Evolutionary conservation across 2,329 filamentous ascomycete species (phyloP).

Genomic region (Ilyonectria sp.): DNA sequence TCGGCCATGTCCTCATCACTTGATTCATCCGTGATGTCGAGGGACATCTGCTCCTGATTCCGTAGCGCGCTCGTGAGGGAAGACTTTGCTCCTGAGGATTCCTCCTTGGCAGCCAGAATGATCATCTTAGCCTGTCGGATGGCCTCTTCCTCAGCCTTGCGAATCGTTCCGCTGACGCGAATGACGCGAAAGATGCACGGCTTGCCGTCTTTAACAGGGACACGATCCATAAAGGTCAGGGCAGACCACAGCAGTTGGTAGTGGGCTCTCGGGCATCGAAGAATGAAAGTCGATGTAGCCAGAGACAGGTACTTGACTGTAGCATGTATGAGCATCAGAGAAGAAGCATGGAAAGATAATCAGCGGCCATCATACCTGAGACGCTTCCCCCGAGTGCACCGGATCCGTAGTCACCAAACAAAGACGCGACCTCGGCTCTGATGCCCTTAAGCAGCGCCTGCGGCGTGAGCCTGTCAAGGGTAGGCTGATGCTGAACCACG

Average conservation of each 20-base stretch:
- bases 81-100: conserved; percentile 40
- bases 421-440: conserved; percentile 75
- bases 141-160: conserved; percentile 91
- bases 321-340: conserved; percentile 14
- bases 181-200: conserved; percentile 88
- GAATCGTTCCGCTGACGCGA: conserved; percentile 92
- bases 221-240: conserved; percentile 81
- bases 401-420: conserved; percentile 92
- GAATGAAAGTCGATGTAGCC: conserved; percentile 94
- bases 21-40: conserved; percentile 62
- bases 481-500: conserved; percentile 85
- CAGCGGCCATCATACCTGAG: conserved; percentile 67
- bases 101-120: conserved; percentile 76
- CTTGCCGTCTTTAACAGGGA: conserved; percentile 73
- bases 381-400: conserved; percentile 81
- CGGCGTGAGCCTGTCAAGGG: conserved; percentile 78
- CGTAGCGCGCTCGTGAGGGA: conserved; percentile 38
- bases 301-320: conserved; percentile 92
- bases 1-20: conserved; percentile 62
- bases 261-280: conserved; percentile 85
- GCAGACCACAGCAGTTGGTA: conserved; percentile 93
- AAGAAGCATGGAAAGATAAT: background rate
- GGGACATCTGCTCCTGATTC: conserved; percentile 54
- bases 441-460: conserved; percentile 78
- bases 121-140: conserved; percentile 82